Base-by-base conservation (phyloP, 2,329 filamentous ascomycete genomes). In the Colletotrichum liriopes region DNA sequence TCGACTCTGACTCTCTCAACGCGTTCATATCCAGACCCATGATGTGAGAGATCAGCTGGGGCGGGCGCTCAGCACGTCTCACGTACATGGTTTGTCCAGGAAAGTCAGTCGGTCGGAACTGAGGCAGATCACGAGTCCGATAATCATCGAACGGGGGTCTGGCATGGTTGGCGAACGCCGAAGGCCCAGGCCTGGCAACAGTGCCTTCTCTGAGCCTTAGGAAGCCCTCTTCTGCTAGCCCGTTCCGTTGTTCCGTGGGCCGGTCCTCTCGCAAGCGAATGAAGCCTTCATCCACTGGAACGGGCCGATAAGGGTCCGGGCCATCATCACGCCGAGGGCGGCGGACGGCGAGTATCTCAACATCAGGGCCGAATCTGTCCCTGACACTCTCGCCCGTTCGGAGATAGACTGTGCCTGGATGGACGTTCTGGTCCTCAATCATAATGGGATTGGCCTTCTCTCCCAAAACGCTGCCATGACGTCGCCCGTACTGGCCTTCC, bases 351-450 rank as follows among this genome's bases (percentile, higher is more conserved):
- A 74, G 47, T 3, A 75, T 73, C 43, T 72, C 69, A 12, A 67
- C 58, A 55, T 74, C 62, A 32, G 71, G 65, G 43, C 65, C 66
- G 41, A 75, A 68, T 63, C 65, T 51, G 64, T 65, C 64, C 43
- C 74, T 68, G 75, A 72, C 45, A 83, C 76, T 67, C 79, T 81
- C 73, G 82, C 82, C 72, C 81, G 65, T 83, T 82, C 20, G 81
- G 80, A 67, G 55, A n/a, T 60, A 47, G 41, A 71, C 23, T n/a
- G 51, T 52, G 29, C 59, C 52, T 23, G 41, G 43, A 20, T 45
- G 67, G 39, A 54, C 29, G 29, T 81, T 81, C 39, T 81, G 78
- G 74, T 84, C 81, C 73, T 84, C 81, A 82, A 84, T 84, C 74
- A 83, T 65, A 58, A 83, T 77, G 23, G 79, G 79, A 29, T 79